Evolutionary conservation across 495 filamentous ascomycete species (phyloP).

Genomic region (Choiromyces venosus): DNA sequence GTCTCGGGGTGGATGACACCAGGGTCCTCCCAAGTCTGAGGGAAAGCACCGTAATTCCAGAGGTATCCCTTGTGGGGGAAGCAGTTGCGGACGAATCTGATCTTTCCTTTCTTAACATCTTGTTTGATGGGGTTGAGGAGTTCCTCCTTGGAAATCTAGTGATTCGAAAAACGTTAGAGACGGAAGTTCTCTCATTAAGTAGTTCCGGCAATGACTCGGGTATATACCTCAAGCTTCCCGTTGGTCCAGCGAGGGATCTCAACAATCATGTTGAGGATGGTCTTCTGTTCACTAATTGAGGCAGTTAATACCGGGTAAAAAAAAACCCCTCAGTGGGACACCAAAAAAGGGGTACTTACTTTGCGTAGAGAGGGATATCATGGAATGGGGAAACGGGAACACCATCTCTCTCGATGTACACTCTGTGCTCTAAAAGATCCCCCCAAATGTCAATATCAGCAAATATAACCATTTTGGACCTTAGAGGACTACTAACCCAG

Average conservation of each 20-base stretch:
- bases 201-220: constrained; percentile 1
- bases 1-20: constrained; percentile 93
- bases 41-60: constrained; percentile 99
- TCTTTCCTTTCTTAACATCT: constrained; percentile 83
- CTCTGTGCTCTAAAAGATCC: constrained; percentile 66
- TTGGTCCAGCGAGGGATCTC: constrained; percentile 99
- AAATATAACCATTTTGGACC: not conserved
- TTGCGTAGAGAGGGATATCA: constrained; percentile 96
- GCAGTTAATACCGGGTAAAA: not conserved
- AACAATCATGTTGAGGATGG: constrained; percentile 96
- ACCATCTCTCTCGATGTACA: constrained; percentile 98
- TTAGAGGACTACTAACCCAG: constrained; percentile 45
- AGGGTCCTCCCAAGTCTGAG: constrained; percentile 99
- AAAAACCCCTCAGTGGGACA: not conserved
- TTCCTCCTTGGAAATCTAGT: constrained; percentile 87
- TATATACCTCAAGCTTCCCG: constrained; percentile 89
- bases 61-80: constrained; percentile 99
- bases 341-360: constrained; percentile 48
- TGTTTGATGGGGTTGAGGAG: constrained; percentile 96
- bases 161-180: not conserved
- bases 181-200: not conserved
- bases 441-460: not conserved
- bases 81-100: constrained; percentile 98
- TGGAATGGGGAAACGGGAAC: constrained; percentile 90
- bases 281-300: constrained; percentile 57